These are phyloP conservation scores for Tylopilus cervinicoccineus DNA, from an alignment of 768 basidiomycete genomes.

Conservation along the genomic window DNA sequence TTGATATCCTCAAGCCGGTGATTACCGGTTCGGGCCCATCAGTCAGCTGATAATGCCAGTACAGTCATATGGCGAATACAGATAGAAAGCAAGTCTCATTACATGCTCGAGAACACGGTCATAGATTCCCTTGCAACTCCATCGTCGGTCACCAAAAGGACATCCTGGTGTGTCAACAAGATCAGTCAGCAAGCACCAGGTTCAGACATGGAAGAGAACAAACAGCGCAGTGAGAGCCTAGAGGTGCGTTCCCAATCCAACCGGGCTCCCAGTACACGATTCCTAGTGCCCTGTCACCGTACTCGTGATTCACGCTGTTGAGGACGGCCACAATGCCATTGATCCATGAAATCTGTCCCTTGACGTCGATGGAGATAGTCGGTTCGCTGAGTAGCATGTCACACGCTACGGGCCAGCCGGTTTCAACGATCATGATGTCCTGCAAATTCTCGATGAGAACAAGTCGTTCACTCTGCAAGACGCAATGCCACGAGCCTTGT, in stretches of 20 bases:
- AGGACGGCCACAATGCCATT: background rate
- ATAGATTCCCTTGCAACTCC: slow-evolving; percentile 10
- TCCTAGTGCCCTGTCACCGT: slow-evolving; percentile 8
- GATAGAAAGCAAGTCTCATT: background rate
- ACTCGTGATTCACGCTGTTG: background rate
- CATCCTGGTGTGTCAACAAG: slow-evolving; percentile 1
- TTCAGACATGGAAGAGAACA: background rate
- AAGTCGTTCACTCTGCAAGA: background rate
- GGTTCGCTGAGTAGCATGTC: slow-evolving; percentile 9
- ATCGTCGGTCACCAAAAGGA: slow-evolving; percentile 2
- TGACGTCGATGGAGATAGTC: background rate
- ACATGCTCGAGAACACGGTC: slow-evolving; percentile 1
- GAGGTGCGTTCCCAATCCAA: slow-evolving; percentile 3
- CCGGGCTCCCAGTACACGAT: slow-evolving; percentile 12
- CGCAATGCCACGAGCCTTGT: slow-evolving; percentile 1
- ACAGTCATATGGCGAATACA: background rate
- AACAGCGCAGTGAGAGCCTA: slow-evolving; percentile 9
- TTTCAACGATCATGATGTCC: slow-evolving; percentile 12
- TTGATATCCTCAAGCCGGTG: background rate
- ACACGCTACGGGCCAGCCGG: slow-evolving; percentile 8
- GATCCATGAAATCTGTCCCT: slow-evolving; percentile 12
- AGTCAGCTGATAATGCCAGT: background rate
- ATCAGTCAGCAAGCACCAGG: background rate
- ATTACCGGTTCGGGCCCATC: slow-evolving; percentile 1
- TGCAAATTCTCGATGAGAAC: slow-evolving; percentile 3